Evolutionary conservation across 768 basidiomycete species (phyloP).

Genomic region (Suillus ampliporus): DNA sequence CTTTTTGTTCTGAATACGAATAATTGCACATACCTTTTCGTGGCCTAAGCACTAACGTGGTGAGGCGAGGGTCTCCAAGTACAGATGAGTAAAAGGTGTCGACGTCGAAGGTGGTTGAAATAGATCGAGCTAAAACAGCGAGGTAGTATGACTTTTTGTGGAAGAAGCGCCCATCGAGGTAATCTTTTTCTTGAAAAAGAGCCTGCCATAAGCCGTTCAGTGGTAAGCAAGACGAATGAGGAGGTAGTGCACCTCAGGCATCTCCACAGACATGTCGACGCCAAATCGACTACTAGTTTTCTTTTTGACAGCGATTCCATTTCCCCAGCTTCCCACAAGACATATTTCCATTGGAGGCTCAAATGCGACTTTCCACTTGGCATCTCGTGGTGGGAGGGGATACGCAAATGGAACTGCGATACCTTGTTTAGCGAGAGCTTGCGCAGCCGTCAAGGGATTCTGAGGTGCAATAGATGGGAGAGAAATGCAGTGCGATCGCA

Average conservation of each 20-base stretch:
- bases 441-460: slow-evolving; percentile 71
- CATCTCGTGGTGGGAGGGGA: slow-evolving; percentile 75
- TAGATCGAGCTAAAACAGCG: slow-evolving; percentile 71
- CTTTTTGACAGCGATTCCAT: slow-evolving; percentile 73
- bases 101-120: slow-evolving; percentile 55
- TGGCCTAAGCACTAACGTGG: slow-evolving; percentile 66
- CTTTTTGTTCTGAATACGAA: slow-evolving; percentile 34
- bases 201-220: slow-evolving; percentile 41
- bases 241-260: slow-evolving; percentile 71
- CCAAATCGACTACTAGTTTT: slow-evolving; percentile 68
- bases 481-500: slow-evolving; percentile 69
- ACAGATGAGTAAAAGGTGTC: slow-evolving; percentile 66
- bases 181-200: slow-evolving; percentile 97
- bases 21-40: slow-evolving; percentile 48
- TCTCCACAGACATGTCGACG: slow-evolving; percentile 84
- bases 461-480: slow-evolving; percentile 62
- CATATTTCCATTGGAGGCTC: slow-evolving; percentile 77
- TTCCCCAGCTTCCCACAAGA: slow-evolving; percentile 88
- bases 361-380: slow-evolving; percentile 89
- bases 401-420: slow-evolving; percentile 71
- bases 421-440: slow-evolving; percentile 55
- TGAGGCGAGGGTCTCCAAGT: slow-evolving; percentile 65
- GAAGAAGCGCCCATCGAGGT: slow-evolving; percentile 86
- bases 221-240: neutral
- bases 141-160: slow-evolving; percentile 93